Evolutionary conservation across 2,329 filamentous ascomycete species (phyloP).

Genomic region (Phaeosphaeriaceae sp.): DNA sequence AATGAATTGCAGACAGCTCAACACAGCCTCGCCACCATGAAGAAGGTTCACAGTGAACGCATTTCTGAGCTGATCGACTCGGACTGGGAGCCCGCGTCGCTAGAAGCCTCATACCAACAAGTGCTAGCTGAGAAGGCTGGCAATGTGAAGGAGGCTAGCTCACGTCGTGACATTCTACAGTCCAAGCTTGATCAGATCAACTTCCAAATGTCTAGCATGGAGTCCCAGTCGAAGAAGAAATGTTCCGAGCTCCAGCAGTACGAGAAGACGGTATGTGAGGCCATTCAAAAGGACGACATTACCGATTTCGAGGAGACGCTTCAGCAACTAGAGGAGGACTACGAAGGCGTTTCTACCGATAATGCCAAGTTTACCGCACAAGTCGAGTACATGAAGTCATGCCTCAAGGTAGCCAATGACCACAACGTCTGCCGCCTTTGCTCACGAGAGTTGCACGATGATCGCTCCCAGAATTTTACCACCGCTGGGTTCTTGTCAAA

Average conservation of each 20-base stretch:
- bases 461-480: slow-evolving; percentile 63
- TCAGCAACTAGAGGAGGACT: slow-evolving; percentile 59
- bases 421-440: slow-evolving; percentile 82
- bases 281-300: slow-evolving; percentile 47
- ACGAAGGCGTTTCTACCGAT: slow-evolving; percentile 66
- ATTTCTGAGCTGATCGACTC: slow-evolving; percentile 70
- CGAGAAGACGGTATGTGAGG: slow-evolving; percentile 68
- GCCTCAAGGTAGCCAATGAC: slow-evolving; percentile 69
- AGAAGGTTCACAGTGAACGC: slow-evolving; percentile 75
- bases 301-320: slow-evolving; percentile 61
- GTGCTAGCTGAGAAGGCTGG: slow-evolving; percentile 66
- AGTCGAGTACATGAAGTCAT: slow-evolving; percentile 74
- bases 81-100: slow-evolving; percentile 72
- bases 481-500: slow-evolving; percentile 68
- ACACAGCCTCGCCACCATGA: slow-evolving; percentile 79
- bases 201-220: slow-evolving; percentile 72
- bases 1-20: slow-evolving; percentile 79
- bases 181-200: slow-evolving; percentile 80
- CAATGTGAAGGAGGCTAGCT: slow-evolving; percentile 70
- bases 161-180: slow-evolving; percentile 72
- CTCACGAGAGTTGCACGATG: slow-evolving; percentile 68
- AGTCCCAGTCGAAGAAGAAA: slow-evolving; percentile 71
- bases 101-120: slow-evolving; percentile 76
- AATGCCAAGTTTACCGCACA: slow-evolving; percentile 74
- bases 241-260: slow-evolving; percentile 68